Conservation (phyloP, 345 rosid genomes). For the Boechera retrofracta region DNA sequence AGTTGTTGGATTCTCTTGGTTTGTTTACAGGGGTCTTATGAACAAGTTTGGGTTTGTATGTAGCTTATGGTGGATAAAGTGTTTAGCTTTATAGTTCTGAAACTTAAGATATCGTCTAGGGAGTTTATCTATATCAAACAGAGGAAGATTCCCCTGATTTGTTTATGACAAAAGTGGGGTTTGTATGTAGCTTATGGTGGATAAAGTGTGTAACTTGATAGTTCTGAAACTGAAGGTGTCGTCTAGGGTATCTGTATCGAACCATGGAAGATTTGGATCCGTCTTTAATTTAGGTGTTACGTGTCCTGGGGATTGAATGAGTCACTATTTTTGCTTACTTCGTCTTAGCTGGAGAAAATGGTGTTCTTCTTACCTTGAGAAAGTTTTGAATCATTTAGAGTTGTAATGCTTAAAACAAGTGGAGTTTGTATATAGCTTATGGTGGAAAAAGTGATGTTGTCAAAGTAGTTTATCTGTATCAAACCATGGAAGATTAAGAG, state of each 20-base stretch:
- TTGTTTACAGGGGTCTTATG: not conserved
- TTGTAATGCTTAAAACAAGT: not conserved
- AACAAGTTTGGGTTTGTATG: slow-evolving; percentile 2
- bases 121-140: not conserved
- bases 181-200: slow-evolving; percentile 13
- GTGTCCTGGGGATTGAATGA: not conserved
- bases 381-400: slow-evolving; percentile 5
- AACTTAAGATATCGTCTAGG: not conserved
- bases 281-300: not conserved
- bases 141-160: not conserved
- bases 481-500: not conserved
- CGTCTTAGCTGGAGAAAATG: not conserved
- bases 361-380: slow-evolving; percentile 2
- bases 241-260: not conserved
- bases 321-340: not conserved
- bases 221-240: slow-evolving; percentile 11
- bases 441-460: not conserved
- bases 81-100: slow-evolving; percentile 8
- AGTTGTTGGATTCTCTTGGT: not conserved
- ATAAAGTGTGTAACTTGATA: not conserved
- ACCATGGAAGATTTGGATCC: not conserved
- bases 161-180: not conserved
- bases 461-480: not conserved
- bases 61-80: slow-evolving; percentile 1
- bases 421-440: not conserved